Evolutionary conservation across 257 asterid species (phyloP).

Genomic region (Plantago major): DNA sequence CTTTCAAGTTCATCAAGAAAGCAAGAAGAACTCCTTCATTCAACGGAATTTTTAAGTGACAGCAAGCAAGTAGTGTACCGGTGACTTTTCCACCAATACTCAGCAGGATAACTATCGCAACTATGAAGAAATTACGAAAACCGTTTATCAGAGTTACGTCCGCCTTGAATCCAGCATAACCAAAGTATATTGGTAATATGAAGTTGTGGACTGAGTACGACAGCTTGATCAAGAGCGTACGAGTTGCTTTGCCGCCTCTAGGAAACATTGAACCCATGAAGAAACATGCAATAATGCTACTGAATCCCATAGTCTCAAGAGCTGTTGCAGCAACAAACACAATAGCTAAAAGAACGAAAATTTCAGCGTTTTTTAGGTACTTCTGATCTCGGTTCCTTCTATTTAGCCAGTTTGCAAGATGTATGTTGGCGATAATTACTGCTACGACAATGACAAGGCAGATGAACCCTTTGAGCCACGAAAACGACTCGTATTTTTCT

Average conservation of each 20-base stretch:
- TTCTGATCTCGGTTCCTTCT: constrained; percentile 68
- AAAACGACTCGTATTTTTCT: constrained; percentile 1
- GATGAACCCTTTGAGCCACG: constrained; percentile 43
- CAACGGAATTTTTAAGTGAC: constrained; percentile 70
- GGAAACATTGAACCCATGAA: constrained; percentile 84
- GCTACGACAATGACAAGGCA: constrained; percentile 39
- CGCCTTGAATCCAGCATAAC: constrained; percentile 87
- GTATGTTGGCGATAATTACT: constrained; percentile 49
- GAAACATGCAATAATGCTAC: constrained; percentile 80
- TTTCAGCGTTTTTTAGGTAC: constrained; percentile 71
- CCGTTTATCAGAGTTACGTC: constrained; percentile 50
- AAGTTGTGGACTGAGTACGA: constrained; percentile 76
- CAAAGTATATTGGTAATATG: constrained; percentile 87
- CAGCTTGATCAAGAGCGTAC: constrained; percentile 77
- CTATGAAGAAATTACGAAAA: constrained; percentile 41
- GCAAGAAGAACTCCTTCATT: constrained; percentile 90
- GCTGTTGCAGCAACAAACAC: constrained; percentile 64
- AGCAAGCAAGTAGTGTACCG: constrained; percentile 80
- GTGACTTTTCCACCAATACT: constrained; percentile 92
- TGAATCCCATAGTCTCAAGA: constrained; percentile 72
- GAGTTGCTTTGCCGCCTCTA: constrained; percentile 82
- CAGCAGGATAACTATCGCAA: constrained; percentile 53
- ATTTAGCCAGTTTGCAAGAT: constrained; percentile 62
- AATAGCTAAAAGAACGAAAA: constrained; percentile 56
- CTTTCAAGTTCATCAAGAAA: constrained; percentile 92